Base-by-base conservation (phyloP, 164 flowering plant species). In the Chimonanthus salicifolius region DNA sequence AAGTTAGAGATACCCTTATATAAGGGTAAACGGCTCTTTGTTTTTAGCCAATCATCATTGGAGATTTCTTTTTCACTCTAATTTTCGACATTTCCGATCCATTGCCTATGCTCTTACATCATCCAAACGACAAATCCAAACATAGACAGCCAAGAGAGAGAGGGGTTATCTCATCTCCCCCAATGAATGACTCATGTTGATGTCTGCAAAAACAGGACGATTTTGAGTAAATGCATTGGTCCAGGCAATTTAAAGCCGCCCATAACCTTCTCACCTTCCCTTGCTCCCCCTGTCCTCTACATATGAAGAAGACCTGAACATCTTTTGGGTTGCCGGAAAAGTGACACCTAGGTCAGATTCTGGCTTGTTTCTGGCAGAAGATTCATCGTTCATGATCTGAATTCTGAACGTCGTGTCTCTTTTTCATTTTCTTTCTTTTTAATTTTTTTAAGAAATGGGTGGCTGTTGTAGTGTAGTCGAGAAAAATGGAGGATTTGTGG, bases 391-490 rank as follows among this genome's bases (percentile, higher is more conserved):
- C 2, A 62, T 71, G 63, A 6, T 68, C 62, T 67, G 65, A 49
- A 47, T 15, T 16, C 15, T 54, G 65, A 49, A 47, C 20, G 72
- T 72, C 21, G 45, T 64, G 71, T 74, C 67, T 72, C 50, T 64
- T 64, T 11, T 60, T n/a, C n/a, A 6, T 7, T 70, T 64, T 6
- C 21, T 2, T 5, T 0, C 50, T 64, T 64, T 11, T 60, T 8
- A n/a, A 2, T 7, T 70, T 64, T 6, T 15, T 2, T 5, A 0
- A 54, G 60, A 72, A 1, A 91, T 90, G 94, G 97, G 94, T 49
- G 87, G 68, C 11, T 88, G 91, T 77, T 88, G 97, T 48, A 82
- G 86, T 45, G 81, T 49, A 46, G 78, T 76, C 10, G 51, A 11
- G 43, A 48, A 47, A 21, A 49, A 21, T 64, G 77, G 62, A 21